These are phyloP conservation scores for Tricladium varicosporioides DNA, from an alignment of 2,329 filamentous ascomycete species.

Conservation along the genomic window DNA sequence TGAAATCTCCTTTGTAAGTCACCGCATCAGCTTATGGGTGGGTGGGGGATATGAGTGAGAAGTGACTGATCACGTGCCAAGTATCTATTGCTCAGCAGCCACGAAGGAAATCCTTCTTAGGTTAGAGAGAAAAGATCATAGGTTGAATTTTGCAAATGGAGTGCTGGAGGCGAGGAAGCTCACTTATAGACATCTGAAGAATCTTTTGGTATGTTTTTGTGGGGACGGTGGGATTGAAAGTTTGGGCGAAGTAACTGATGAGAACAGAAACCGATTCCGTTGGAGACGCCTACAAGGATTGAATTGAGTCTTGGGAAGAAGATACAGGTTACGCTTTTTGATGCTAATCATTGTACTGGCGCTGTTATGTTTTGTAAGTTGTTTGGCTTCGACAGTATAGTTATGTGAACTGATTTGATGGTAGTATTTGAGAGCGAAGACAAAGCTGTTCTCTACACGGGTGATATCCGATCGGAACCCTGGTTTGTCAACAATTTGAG, in stretches of 20 bases:
- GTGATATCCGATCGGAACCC: conserved; percentile 79
- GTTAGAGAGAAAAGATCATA: conserved; percentile 74
- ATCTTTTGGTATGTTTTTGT: conserved; percentile 53
- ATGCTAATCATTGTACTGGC: conserved; percentile 90
- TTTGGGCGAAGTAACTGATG: conserved; percentile 5
- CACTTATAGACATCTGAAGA: conserved; percentile 74
- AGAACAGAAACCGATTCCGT: conserved; percentile 69
- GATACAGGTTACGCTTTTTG: conserved; percentile 81
- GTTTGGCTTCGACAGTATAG: background rate
- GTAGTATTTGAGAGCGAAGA: conserved; percentile 69
- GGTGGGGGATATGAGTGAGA: too few relatives aligned
- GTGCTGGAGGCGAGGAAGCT: conserved; percentile 72
- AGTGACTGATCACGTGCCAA: conserved; percentile 31
- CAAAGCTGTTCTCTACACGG: conserved; percentile 80
- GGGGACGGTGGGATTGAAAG: too few relatives aligned
- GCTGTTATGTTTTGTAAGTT: conserved; percentile 79
- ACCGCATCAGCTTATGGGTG: background rate
- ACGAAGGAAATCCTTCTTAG: conserved; percentile 78
- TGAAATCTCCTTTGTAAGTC: conserved; percentile 69
- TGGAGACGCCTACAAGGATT: conserved; percentile 75
- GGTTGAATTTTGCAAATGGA: conserved; percentile 77
- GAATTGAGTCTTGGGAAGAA: conserved; percentile 66
- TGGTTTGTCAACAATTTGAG: conserved; percentile 80
- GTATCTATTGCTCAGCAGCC: conserved; percentile 83
- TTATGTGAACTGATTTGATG: background rate